phyloP scores from a whole-genome alignment of 78 protist species.

The Polysphondylium violaceum region DNA sequence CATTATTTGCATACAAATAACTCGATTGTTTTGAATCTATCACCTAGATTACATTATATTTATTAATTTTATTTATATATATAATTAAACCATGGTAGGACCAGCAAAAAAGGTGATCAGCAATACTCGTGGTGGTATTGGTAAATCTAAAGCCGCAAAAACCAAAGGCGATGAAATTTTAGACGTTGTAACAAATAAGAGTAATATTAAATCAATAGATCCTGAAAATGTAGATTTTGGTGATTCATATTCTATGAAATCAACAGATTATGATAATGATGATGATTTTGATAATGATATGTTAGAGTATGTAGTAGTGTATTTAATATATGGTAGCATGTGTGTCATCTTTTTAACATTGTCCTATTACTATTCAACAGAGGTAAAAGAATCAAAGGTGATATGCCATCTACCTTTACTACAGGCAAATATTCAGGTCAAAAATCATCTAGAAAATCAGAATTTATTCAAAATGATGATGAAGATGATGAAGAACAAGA shows the following conservation, averaged over 20 bases:
- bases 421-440: constrained; percentile 67
- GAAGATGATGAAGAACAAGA: constrained; percentile 1
- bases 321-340: neutral
- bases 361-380: neutral
- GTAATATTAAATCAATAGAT: constrained; percentile 40
- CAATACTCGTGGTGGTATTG: neutral
- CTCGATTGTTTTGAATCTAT: no score
- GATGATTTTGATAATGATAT: constrained; percentile 55
- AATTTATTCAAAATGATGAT: neutral
- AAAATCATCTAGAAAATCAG: constrained; percentile 41
- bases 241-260: neutral
- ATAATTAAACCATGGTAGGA: neutral
- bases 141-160: neutral
- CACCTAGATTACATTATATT: neutral
- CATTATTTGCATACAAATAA: no score
- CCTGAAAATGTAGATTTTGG: constrained; percentile 67
- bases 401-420: constrained; percentile 48
- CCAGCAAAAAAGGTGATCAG: no score
- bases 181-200: constrained; percentile 1
- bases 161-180: constrained; percentile 1
- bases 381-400: constrained; percentile 67
- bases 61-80: neutral
- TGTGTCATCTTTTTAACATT: neutral
- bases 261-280: constrained; percentile 3
- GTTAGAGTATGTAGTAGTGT: neutral